These are phyloP conservation scores for Solanum clarkiae DNA, from an alignment of 257 asterid genomes.

Conservation along the genomic window DNA sequence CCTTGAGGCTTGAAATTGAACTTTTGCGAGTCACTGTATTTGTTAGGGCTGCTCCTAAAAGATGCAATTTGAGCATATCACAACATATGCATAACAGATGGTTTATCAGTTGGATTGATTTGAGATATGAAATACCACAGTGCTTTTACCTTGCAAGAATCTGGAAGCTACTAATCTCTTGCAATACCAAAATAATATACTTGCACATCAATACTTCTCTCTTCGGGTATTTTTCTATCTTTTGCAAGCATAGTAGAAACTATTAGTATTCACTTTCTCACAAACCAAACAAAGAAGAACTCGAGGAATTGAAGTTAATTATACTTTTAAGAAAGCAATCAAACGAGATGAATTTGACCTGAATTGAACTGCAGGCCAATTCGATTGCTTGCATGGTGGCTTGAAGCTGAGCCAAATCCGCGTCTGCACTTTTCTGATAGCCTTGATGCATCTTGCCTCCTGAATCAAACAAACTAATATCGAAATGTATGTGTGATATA, in stretches of 20 bases:
- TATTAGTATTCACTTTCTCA: background rate
- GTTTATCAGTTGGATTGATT: background rate
- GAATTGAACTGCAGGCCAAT: slow-evolving; percentile 74
- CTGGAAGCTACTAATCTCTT: background rate
- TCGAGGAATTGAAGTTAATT: background rate
- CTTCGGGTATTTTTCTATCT: background rate
- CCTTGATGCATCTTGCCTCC: slow-evolving; percentile 33
- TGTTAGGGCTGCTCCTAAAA: background rate
- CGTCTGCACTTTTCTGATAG: slow-evolving; percentile 20
- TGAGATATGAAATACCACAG: background rate
- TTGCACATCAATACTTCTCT: background rate
- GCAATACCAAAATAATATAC: background rate
- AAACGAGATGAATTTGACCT: slow-evolving; percentile 25
- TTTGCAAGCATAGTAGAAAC: background rate
- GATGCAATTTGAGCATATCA: background rate
- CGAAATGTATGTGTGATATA: background rate
- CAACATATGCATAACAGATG: background rate
- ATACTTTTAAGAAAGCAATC: background rate
- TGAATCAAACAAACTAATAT: slow-evolving; percentile 2
- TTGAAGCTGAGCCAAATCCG: slow-evolving; percentile 65
- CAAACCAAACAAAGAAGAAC: background rate
- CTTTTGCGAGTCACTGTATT: background rate
- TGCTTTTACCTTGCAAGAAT: background rate
- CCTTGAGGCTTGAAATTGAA: background rate
- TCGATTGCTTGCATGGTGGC: slow-evolving; percentile 81